Conservation (phyloP, 2,329 filamentous ascomycete species). For the Sporothrix sp. region DNA sequence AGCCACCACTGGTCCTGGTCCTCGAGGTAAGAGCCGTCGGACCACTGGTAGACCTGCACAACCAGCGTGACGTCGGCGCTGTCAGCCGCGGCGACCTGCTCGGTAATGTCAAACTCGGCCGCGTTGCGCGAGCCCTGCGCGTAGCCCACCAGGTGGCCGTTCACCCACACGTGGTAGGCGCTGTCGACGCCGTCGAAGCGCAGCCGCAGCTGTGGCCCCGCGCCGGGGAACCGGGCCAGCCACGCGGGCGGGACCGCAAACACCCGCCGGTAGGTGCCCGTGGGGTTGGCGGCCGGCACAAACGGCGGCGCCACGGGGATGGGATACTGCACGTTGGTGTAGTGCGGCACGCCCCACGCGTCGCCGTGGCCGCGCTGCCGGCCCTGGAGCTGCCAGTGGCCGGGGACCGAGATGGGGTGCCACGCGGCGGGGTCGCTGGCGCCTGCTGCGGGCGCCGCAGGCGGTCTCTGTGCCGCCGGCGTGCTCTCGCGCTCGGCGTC, state of each 20-base stretch:
- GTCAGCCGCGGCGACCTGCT: constrained; percentile 9
- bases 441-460: too few species aligned
- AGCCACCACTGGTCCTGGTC: constrained; percentile 63
- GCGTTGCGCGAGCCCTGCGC: constrained; percentile 60
- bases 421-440: background rate
- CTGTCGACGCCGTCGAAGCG: constrained; percentile 65
- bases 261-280: constrained; percentile 48
- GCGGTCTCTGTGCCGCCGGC: background rate
- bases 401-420: constrained; percentile 49
- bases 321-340: constrained; percentile 58
- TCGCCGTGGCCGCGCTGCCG: constrained; percentile 1
- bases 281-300: constrained; percentile 53
- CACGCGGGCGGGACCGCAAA: constrained; percentile 44
- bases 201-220: constrained; percentile 42
- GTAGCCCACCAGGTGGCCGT: constrained; percentile 54
- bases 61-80: constrained; percentile 29
- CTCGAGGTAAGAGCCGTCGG: constrained; percentile 59
- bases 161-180: constrained; percentile 60
- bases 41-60: constrained; percentile 62
- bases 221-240: constrained; percentile 24
- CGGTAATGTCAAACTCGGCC: constrained; percentile 58
- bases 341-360: constrained; percentile 51
- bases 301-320: constrained; percentile 56
- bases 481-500: constrained; percentile 25
- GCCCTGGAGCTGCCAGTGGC: constrained; percentile 62